Conservation (phyloP, 345 rosid genomes). For the Rhizophora mangle region DNA sequence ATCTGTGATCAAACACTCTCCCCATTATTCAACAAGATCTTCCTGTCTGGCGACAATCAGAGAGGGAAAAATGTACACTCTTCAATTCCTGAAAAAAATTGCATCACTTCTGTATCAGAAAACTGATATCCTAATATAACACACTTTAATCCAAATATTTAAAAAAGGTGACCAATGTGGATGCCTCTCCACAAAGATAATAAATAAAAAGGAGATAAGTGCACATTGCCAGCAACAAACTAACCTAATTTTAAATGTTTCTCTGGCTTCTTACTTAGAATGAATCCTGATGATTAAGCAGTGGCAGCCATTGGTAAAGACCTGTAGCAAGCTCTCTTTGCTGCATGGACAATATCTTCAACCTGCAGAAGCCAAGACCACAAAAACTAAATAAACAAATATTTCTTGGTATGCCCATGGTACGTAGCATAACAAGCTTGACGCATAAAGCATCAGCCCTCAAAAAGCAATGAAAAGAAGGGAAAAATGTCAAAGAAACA, state of each 20-base stretch:
- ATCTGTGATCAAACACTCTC: constrained; percentile 13
- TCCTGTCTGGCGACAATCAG: constrained; percentile 19
- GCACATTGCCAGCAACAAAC: background rate
- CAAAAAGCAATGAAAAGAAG: constrained; percentile 3
- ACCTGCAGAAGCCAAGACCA: constrained; percentile 31
- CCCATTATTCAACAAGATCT: constrained; percentile 25
- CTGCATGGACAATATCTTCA: constrained; percentile 62
- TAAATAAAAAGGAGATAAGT: background rate
- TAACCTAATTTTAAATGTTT: constrained; percentile 6
- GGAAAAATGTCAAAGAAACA: no score
- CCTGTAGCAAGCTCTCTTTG: constrained; percentile 62
- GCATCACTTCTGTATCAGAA: background rate
- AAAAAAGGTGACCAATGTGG: background rate
- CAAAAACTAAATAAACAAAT: constrained; percentile 15
- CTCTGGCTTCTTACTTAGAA: background rate
- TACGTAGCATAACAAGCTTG: background rate
- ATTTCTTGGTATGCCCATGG: no score
- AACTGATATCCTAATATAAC: no score
- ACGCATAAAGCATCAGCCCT: constrained; percentile 53
- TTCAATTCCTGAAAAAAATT: constrained; percentile 8
- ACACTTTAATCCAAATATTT: no score
- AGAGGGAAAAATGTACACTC: constrained; percentile 15
- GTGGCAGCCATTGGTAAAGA: constrained; percentile 24
- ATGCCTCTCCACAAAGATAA: no score
- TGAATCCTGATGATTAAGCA: constrained; percentile 10